Evolutionary conservation across 2,329 filamentous ascomycete genomes (phyloP), one percentile per base, ranked within the genome.

Genomic region (Claviceps sp.): DNA sequence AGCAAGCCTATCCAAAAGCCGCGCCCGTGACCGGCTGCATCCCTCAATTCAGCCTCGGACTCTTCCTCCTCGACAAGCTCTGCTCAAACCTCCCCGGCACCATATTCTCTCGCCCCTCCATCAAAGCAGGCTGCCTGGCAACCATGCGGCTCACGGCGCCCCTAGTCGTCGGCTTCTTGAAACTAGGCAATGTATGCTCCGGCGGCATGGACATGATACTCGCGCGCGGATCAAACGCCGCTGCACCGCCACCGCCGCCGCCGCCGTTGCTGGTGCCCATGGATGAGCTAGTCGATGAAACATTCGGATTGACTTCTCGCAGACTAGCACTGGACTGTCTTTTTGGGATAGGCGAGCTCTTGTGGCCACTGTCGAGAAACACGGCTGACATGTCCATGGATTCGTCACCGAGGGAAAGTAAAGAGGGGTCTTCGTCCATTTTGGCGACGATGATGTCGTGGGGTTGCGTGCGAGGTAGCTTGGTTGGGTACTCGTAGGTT

Each of bases 401-500:
- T 1, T 50, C 53, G 1, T 56, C 55, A 3, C 24, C 45, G 2
- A 46, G 24, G 3, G 44, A 7, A 22, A 7, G 30, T 1, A 48
- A 43, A 13, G 26, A 40, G 4, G 44, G 22, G 13, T 47, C 54
- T 20, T 68, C 70, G 18, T 70, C 64, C 48, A 72, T 61, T 44
- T 65, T 67, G 16, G 70, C 68, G 38, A 76, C 63, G 18, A 78
- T 66, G 14, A 65, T 57, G 1, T 73, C 71, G 56, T 72, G 72
- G 0, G 72, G 57, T 26, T 69, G 68, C 0, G 93, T 97, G 26
- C 83, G 81, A 3, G 93, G 93, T 1, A 98, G 74, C 2, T 77
- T 73, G 1, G 79, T 85, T 0, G 88, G 86, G 62, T 88, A 95
- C n/a, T 80, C 75, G 67, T 97, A 98, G 50, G 81, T 75, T 34